Conservation (phyloP, 2,329 filamentous ascomycete species). For the Aspergillus neoniger region DNA sequence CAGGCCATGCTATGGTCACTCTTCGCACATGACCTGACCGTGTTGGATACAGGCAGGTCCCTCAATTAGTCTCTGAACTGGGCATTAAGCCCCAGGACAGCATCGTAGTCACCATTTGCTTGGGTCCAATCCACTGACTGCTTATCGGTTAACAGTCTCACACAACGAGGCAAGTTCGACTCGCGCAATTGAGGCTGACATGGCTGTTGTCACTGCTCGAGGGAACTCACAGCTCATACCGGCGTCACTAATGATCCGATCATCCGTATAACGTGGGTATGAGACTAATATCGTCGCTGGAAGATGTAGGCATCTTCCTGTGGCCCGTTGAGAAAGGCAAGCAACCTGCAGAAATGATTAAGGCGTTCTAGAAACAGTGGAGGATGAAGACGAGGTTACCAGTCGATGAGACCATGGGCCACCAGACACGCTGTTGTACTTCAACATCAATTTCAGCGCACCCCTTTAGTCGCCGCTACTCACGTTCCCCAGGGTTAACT, state of each 20-base stretch:
- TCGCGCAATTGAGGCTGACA: conserved; percentile 8
- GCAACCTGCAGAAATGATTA: conserved; percentile 17
- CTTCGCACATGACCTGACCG: conserved; percentile 20
- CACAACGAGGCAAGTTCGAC: conserved; percentile 6
- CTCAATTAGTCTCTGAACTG: background rate
- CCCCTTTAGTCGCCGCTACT: conserved; percentile 14
- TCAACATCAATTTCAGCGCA: conserved; percentile 26
- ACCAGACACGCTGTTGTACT: conserved; percentile 27
- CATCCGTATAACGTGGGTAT: conserved; percentile 24
- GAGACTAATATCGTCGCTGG: conserved; percentile 27
- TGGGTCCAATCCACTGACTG: background rate
- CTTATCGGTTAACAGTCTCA: conserved; percentile 9
- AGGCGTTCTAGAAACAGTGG: too few relatives aligned
- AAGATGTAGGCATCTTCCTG: conserved; percentile 25
- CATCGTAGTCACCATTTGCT: background rate
- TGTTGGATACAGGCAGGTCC: conserved; percentile 16
- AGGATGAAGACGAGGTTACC: conserved; percentile 10
- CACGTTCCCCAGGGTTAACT: background rate
- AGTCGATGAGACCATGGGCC: conserved; percentile 29
- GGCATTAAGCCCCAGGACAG: conserved; percentile 1
- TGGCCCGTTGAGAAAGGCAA: conserved; percentile 20
- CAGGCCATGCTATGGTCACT: conserved; percentile 26
- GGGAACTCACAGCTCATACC: background rate
- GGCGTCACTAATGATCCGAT: conserved; percentile 18
- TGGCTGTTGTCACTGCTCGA: background rate